phyloP scores from a whole-genome alignment of 306 rosid genomes.

The Glycyrrhiza uralensis region DNA sequence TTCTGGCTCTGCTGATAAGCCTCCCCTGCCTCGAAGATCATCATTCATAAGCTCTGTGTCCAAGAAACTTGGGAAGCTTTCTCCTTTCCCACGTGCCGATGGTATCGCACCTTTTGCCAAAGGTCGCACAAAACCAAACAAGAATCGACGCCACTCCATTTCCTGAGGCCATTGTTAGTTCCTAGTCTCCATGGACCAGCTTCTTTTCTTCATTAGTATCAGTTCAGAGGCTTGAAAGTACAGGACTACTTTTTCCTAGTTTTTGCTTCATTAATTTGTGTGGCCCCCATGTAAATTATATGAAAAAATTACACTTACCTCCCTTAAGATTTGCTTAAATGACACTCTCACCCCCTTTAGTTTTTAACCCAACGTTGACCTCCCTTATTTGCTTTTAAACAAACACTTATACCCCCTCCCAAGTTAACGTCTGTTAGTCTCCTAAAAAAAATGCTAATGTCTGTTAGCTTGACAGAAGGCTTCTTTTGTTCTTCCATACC shows the following conservation, averaged over 20 bases:
- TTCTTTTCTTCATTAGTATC: slow-evolving; percentile 29
- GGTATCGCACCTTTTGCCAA: slow-evolving; percentile 47
- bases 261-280: slow-evolving; percentile 23
- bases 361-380: no score
- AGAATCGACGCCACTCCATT: slow-evolving; percentile 81
- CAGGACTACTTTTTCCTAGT: slow-evolving; percentile 15
- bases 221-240: slow-evolving; percentile 14
- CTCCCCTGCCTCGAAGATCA: slow-evolving; percentile 74
- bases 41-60: slow-evolving; percentile 73
- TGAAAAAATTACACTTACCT: no score
- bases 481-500: no score
- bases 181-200: background rate
- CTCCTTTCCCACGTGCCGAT: slow-evolving; percentile 70
- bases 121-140: slow-evolving; percentile 53
- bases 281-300: slow-evolving; percentile 38
- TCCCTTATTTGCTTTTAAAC: no score
- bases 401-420: no score
- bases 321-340: no score
- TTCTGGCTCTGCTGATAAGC: slow-evolving; percentile 55
- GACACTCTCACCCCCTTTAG: no score
- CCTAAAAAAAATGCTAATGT: no score
- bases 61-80: slow-evolving; percentile 62
- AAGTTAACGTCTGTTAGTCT: no score
- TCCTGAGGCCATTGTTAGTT: slow-evolving; percentile 46
- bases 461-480: no score